Conservation (phyloP, 1,139 yeast genomes). For the Fermentozyma sake region DNA sequence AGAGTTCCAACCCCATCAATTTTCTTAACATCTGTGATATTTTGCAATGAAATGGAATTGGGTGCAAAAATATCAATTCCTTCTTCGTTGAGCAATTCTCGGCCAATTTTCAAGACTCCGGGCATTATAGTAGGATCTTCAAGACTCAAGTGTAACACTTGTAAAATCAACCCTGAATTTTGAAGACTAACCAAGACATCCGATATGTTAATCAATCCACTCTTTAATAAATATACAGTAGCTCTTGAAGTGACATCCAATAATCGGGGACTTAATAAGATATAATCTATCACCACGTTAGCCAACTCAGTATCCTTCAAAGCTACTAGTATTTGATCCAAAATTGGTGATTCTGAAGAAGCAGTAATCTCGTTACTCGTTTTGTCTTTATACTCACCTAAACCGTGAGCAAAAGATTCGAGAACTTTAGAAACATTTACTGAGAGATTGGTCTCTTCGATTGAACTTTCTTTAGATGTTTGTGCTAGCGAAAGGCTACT, state of each 20-base stretch:
- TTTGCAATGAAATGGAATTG: neutral
- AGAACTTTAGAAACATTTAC: too few species aligned
- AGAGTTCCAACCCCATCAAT: too few species aligned
- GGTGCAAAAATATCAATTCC: constrained; percentile 7
- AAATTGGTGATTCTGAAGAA: constrained; percentile 18
- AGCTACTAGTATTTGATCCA: constrained; percentile 20
- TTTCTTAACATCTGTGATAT: constrained; percentile 1
- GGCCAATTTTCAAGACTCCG: constrained; percentile 23
- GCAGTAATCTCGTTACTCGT: constrained; percentile 6
- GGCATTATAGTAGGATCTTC: constrained; percentile 26
- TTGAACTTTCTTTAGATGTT: too few species aligned
- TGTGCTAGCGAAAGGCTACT: too few species aligned
- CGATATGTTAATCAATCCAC: constrained; percentile 19
- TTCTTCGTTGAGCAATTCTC: constrained; percentile 19
- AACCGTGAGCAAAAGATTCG: too few species aligned
- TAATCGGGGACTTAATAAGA: constrained; percentile 21
- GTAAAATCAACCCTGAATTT: constrained; percentile 26
- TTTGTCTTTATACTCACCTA: too few species aligned
- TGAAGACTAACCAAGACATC: constrained; percentile 25
- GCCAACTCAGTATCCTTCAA: constrained; percentile 22
- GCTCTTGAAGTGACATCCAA: constrained; percentile 20
- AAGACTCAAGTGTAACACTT: constrained; percentile 20
- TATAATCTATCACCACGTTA: constrained; percentile 20
- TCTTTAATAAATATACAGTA: constrained; percentile 18
- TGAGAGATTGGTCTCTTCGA: too few species aligned